A percentile compares a stretch with the other conserved stretches of the same genome.
These are phyloP conservation scores for Trichomonascus vanleenenianus DNA, from an alignment of 805 yeast species.

Conservation along the genomic window DNA sequence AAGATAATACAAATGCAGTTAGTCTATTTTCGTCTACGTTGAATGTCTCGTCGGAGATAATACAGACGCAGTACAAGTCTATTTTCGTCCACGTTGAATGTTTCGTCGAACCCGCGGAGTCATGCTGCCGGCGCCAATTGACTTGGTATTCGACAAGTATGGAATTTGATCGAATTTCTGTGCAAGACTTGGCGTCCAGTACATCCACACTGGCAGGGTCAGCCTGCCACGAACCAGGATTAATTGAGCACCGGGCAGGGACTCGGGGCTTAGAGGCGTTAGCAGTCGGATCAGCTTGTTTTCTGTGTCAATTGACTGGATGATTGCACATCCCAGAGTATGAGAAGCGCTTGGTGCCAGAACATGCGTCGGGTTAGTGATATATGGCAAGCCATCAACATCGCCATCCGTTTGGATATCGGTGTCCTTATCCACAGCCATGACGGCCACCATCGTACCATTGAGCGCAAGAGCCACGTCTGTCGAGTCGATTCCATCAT, in stretches of 20 bases:
- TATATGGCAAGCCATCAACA: background rate
- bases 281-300: constrained; percentile 44
- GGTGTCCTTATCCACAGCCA: constrained; percentile 6
- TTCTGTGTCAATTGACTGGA: constrained; percentile 53
- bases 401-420: constrained; percentile 1
- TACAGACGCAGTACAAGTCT: too few relatives aligned
- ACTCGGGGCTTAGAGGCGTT: constrained; percentile 29
- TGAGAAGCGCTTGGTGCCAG: constrained; percentile 12
- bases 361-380: constrained; percentile 5
- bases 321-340: constrained; percentile 48
- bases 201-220: constrained; percentile 54
- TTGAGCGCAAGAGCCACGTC: constrained; percentile 24
- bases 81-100: constrained; percentile 29
- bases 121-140: constrained; percentile 38
- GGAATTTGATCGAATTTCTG: constrained; percentile 31
- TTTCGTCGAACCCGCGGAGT: constrained; percentile 53
- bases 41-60: constrained; percentile 50
- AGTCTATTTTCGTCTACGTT: constrained; percentile 13
- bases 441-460: constrained; percentile 29
- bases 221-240: constrained; percentile 55
- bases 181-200: constrained; percentile 30
- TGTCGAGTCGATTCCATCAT: constrained; percentile 20
- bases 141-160: constrained; percentile 32
- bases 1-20: too few relatives aligned
- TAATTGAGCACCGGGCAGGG: constrained; percentile 13